These are phyloP conservation scores for Ceratocystis harringtonii DNA, from an alignment of 2,329 filamentous ascomycete genomes.

Conservation along the genomic window DNA sequence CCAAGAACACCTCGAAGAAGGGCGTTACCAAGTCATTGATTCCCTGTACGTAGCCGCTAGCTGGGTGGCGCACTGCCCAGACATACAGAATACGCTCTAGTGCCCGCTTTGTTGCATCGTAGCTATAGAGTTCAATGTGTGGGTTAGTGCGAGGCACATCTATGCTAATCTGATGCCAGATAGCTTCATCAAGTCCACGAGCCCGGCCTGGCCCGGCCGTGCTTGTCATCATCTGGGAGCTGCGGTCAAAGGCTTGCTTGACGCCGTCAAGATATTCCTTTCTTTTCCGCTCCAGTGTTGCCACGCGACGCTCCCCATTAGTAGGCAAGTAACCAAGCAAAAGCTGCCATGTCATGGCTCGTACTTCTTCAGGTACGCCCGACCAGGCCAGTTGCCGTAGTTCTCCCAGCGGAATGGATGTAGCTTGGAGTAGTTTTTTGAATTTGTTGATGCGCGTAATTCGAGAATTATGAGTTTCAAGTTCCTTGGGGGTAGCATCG, in stretches of 20 bases:
- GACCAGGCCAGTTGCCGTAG: constrained; percentile 83
- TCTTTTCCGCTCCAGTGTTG: constrained; percentile 80
- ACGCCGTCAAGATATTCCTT: constrained; percentile 96
- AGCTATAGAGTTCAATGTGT: constrained; percentile 85
- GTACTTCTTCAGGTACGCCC: constrained; percentile 83
- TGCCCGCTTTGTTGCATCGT: constrained; percentile 88
- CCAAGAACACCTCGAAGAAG: constrained; percentile 95
- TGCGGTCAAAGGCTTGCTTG: constrained; percentile 52
- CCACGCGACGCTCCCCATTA: constrained; percentile 83
- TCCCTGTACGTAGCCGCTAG: constrained; percentile 93
- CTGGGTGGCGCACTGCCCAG: constrained; percentile 94
- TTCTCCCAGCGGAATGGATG: constrained; percentile 71
- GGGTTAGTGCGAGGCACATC: constrained; percentile 94
- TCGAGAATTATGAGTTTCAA: constrained; percentile 70
- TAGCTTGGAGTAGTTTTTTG: constrained; percentile 86
- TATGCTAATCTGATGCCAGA: constrained; percentile 99
- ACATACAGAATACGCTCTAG: constrained; percentile 91
- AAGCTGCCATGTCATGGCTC: constrained; percentile 98
- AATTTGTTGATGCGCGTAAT: constrained; percentile 97
- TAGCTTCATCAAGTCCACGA: constrained; percentile 76
- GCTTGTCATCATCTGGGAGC: constrained; percentile 24
- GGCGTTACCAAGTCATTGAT: constrained; percentile 97
- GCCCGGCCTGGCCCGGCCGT: constrained; percentile 24
- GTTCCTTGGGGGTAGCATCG: constrained; percentile 66
- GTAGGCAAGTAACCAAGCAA: constrained; percentile 89